phyloP scores from a whole-genome alignment of 2,329 filamentous ascomycete genomes.

The Monosporascus cannonballus region DNA sequence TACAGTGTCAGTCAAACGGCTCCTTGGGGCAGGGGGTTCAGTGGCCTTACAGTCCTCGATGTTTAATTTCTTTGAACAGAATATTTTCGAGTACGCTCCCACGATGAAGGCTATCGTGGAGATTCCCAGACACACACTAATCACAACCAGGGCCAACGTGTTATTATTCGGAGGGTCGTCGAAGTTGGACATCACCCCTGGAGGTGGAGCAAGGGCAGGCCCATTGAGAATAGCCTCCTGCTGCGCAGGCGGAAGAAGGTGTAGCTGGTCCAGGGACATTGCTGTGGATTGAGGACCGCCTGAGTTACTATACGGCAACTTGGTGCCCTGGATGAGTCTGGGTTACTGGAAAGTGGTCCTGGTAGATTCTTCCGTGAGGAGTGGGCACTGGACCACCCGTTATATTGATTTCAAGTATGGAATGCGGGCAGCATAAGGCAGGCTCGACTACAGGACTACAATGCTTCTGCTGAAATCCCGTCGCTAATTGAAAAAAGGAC shows the following conservation, averaged over 20 bases:
- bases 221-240: constrained; percentile 6
- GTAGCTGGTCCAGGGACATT: no score
- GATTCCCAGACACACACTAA: constrained; percentile 11
- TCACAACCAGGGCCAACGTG: constrained; percentile 5
- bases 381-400: no score
- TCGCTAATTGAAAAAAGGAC: no score
- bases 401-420: no score
- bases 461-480: no score
- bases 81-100: constrained; percentile 12
- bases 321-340: no score
- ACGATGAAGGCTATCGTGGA: constrained; percentile 9
- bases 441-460: no score
- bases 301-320: no score
- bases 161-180: constrained; percentile 15
- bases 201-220: constrained; percentile 15
- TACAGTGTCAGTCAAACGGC: constrained; percentile 1
- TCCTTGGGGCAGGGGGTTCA: not conserved
- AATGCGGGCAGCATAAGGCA: no score
- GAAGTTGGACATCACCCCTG: constrained; percentile 12
- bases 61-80: constrained; percentile 11
- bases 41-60: constrained; percentile 14
- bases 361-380: no score
- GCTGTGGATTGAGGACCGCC: no score
- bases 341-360: no score
- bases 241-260: not conserved